Conservation (phyloP, 75 land plant genomes). For the Cupressus sempervirens region DNA sequence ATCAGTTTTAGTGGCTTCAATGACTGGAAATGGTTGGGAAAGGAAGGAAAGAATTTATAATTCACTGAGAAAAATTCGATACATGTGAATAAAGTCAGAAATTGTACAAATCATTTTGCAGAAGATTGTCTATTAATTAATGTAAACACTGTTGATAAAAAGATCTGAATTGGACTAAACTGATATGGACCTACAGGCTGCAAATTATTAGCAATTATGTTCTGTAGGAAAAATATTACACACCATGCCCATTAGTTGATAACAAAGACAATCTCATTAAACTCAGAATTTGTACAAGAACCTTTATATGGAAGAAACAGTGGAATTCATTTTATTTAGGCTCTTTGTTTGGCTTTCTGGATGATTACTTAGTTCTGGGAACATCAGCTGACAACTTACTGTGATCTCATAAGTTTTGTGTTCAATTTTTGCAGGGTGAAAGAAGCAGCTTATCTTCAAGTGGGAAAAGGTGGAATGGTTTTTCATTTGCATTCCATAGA, state of each 20-base stretch:
- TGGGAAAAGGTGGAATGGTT: background rate
- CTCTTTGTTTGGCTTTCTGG: background rate
- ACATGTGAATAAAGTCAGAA: too few species aligned
- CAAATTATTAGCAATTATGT: conserved; percentile 1
- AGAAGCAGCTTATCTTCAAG: conserved; percentile 8
- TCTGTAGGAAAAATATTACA: background rate
- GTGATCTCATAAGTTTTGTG: background rate
- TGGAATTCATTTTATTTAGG: background rate
- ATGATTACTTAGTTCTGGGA: background rate
- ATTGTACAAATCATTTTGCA: too few species aligned
- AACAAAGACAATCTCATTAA: background rate
- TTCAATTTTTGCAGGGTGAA: conserved; percentile 5
- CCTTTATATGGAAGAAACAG: background rate
- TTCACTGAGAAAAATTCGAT: background rate
- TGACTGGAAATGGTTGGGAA: background rate
- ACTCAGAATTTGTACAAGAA: background rate
- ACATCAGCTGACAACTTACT: background rate
- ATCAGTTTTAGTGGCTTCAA: background rate
- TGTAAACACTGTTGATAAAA: background rate
- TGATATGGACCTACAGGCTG: background rate
- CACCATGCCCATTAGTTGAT: background rate
- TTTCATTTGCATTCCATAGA: background rate
- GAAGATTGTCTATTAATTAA: background rate
- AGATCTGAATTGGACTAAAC: background rate
- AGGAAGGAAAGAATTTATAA: too few species aligned